Base-by-base conservation (phyloP, 176 grass and related monocot species). In the Cocos nucifera region DNA sequence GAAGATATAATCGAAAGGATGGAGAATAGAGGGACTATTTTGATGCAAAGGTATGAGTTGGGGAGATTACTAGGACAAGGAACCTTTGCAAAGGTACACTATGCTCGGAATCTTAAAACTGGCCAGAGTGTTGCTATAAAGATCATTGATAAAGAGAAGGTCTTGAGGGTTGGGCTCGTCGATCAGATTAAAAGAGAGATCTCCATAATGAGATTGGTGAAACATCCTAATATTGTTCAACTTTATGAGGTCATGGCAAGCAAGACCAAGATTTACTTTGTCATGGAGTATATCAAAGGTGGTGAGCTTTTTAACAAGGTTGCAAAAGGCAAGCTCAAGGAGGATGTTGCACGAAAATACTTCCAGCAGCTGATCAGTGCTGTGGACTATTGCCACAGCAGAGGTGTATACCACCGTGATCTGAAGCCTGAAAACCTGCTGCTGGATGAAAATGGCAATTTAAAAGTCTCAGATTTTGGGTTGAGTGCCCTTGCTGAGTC, bases 391-490 rank as follows among this genome's bases (percentile, higher is more conserved):
- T 97, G 92, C 63, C 87, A 97, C 54, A 90, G 80, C 55, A 80
- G 92, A 74, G 92, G 84, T 52, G 87, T 97, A 44, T 97, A 85
- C 57, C 92, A 91, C 44, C 80, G 92, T 30, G 92, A 97, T 58
- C 75, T 97, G 68, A 97, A 97, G 68, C 92, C 83, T 15, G 92
- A 96, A 74, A 96, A 96, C 71, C 66, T 90, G 49, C 78, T 96
- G 7, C 66, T 97, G 49, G 92, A 97, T 80, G 92, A 97, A 25
- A 66, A 80, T 67, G 87, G 88, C 64, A 85, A 97, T 64, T 73
- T 97, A 24, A 88, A 91, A 77, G 87, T 97, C 10, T 85, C 92
- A n/a, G 92, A 97, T 85, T 97, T 97, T 85, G 92, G 92, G 49
- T 62, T 97, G 25, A 97, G 92, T 80, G 87, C 92, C 24, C 69